Conservation (phyloP, 805 yeast genomes). For the Nakazawaea populi region DNA sequence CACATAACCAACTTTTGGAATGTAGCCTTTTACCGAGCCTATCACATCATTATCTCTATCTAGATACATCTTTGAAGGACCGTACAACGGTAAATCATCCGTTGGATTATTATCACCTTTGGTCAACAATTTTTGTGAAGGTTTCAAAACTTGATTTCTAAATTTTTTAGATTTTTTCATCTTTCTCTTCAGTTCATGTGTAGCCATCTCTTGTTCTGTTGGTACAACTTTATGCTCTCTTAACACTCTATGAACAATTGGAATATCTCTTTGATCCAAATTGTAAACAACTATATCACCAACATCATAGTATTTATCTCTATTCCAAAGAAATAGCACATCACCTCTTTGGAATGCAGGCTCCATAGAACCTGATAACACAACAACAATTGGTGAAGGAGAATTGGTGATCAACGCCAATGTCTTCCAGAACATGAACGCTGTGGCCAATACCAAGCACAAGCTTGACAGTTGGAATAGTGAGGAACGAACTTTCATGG, state of each 20-base stretch:
- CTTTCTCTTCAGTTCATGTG: slow-evolving; percentile 13
- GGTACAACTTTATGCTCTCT: slow-evolving; percentile 60
- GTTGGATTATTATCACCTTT: slow-evolving; percentile 96
- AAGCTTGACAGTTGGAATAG: slow-evolving; percentile 63
- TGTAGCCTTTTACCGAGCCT: slow-evolving; percentile 88
- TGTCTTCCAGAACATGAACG: slow-evolving; percentile 89
- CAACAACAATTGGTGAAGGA: slow-evolving; percentile 93
- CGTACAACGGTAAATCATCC: slow-evolving; percentile 84
- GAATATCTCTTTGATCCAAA: slow-evolving; percentile 69
- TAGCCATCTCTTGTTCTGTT: slow-evolving; percentile 14
- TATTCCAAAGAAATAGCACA: slow-evolving; percentile 84
- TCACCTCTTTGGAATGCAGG: slow-evolving; percentile 99
- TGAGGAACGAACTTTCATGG: slow-evolving; percentile 58
- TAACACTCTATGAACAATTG: slow-evolving; percentile 94
- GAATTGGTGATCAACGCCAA: slow-evolving; percentile 73
- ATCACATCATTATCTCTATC: slow-evolving; percentile 73
- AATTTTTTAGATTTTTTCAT: slow-evolving; percentile 9
- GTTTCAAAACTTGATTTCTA: slow-evolving; percentile 8
- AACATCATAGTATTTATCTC: slow-evolving; percentile 58
- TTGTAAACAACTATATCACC: slow-evolving; percentile 96
- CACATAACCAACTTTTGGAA: slow-evolving; percentile 85
- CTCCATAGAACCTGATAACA: slow-evolving; percentile 97
- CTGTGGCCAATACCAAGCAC: slow-evolving; percentile 77
- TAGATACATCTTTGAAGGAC: slow-evolving; percentile 67
- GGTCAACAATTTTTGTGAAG: slow-evolving; percentile 71